A percentile compares a stretch with the other conserved stretches of the same genome.
Evolutionary conservation across 2,329 filamentous ascomycete genomes (phyloP).

Genomic region (Acephala macrosclerotiorum): DNA sequence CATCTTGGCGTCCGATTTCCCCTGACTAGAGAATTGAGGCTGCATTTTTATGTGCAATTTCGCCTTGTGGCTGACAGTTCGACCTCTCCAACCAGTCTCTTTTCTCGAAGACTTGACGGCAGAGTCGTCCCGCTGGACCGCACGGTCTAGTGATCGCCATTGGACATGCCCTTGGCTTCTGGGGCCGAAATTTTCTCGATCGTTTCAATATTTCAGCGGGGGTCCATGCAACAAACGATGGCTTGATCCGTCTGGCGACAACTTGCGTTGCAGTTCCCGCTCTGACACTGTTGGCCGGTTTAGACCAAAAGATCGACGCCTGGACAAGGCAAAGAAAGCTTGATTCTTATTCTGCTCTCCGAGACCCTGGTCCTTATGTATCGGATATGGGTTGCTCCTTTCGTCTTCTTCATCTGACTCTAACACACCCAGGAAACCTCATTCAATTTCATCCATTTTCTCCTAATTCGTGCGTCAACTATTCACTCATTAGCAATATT

Average conservation of each 20-base stretch:
- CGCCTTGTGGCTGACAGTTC: background rate
- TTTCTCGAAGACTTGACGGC: background rate
- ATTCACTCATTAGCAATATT: slow-evolving; percentile 1
- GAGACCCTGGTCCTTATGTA: slow-evolving; percentile 2
- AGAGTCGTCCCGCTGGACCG: background rate
- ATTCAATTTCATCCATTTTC: background rate
- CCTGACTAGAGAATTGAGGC: slow-evolving; percentile 4
- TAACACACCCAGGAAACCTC: background rate
- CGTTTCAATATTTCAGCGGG: slow-evolving; percentile 10
- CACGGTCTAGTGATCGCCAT: slow-evolving; percentile 7
- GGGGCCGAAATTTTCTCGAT: slow-evolving; percentile 3
- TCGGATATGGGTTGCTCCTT: background rate
- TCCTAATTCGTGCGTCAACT: background rate
- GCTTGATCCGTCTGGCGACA: background rate
- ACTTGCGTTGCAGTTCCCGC: background rate
- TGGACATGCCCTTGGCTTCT: background rate
- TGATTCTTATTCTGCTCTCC: background rate
- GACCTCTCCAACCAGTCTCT: background rate
- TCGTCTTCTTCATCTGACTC: slow-evolving; percentile 2
- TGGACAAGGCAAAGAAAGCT: slow-evolving; percentile 5
- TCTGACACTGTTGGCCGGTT: slow-evolving; percentile 5
- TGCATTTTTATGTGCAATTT: background rate
- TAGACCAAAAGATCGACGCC: slow-evolving; percentile 11
- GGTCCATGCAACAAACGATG: slow-evolving; percentile 8
- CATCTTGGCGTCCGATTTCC: background rate